A percentile compares a stretch with the other conserved stretches of the same genome.
Conservation (phyloP, 306 rosid genomes). For the Castanea mollissima region DNA sequence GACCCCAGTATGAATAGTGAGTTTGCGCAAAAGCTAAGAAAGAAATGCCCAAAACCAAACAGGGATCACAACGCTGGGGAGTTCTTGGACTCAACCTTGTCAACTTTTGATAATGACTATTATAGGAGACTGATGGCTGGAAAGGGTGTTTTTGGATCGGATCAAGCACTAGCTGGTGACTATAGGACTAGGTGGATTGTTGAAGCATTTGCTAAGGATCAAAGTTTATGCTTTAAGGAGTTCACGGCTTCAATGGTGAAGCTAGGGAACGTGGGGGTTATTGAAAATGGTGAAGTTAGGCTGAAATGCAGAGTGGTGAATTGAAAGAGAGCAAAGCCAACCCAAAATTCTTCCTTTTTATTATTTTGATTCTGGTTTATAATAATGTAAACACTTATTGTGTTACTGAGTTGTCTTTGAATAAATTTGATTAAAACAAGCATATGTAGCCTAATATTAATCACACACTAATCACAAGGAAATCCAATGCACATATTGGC, state of each 20-base stretch:
- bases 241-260: constrained; percentile 66
- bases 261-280: constrained; percentile 56
- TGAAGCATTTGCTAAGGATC: constrained; percentile 63
- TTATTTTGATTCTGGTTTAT: too few relatives aligned
- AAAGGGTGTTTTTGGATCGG: constrained; percentile 63
- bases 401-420: background rate
- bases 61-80: constrained; percentile 45
- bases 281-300: constrained; percentile 57
- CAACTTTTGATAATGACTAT: constrained; percentile 70
- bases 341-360: background rate
- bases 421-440: background rate
- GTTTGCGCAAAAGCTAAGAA: constrained; percentile 41
- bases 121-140: constrained; percentile 47
- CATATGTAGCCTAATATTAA: too few relatives aligned
- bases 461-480: too few relatives aligned
- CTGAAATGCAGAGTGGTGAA: constrained; percentile 50
- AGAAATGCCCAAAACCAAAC: constrained; percentile 48
- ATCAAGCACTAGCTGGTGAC: constrained; percentile 59
- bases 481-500: too few relatives aligned
- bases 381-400: background rate
- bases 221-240: constrained; percentile 52
- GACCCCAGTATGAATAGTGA: constrained; percentile 54
- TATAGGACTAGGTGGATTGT: constrained; percentile 63
- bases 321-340: constrained; percentile 19
- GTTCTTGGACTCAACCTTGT: constrained; percentile 61